Evolutionary conservation across 441 rosid genomes (phyloP).

Genomic region (Hura crepitans): DNA sequence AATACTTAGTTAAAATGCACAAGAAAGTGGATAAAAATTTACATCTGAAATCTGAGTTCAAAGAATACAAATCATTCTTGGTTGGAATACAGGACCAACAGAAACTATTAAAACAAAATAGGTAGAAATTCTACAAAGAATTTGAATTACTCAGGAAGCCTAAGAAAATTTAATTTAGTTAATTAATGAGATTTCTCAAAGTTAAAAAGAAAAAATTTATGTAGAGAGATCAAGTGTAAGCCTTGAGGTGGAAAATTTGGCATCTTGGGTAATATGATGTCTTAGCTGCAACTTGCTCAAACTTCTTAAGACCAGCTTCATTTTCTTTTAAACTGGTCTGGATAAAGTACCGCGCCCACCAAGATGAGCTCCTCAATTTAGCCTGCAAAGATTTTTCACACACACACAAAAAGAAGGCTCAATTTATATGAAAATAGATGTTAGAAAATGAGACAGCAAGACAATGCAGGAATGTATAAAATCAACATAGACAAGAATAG

Average conservation of each 20-base stretch:
- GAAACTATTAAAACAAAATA: too few species aligned
- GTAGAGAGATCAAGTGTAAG: conserved; percentile 34
- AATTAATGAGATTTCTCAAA: background rate
- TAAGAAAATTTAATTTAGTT: background rate
- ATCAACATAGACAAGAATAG: background rate
- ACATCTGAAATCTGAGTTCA: too few species aligned
- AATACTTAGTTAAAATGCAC: too few species aligned
- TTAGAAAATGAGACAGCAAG: background rate
- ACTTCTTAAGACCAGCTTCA: conserved; percentile 45
- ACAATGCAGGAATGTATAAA: background rate
- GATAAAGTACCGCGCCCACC: conserved; percentile 46
- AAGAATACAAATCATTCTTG: too few species aligned
- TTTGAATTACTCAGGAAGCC: too few species aligned
- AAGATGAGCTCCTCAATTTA: conserved; percentile 51
- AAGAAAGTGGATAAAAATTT: too few species aligned
- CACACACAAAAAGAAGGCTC: background rate
- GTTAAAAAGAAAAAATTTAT: background rate
- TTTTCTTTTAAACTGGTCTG: conserved; percentile 54
- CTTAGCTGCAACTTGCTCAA: conserved; percentile 42
- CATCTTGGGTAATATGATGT: conserved; percentile 39
- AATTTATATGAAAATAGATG: background rate
- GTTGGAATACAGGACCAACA: too few species aligned
- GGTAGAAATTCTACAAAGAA: too few species aligned
- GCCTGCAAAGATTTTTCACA: conserved; percentile 33
- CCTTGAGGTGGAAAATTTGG: conserved; percentile 52